Evolutionary conservation across 768 basidiomycete species (phyloP).

Genomic region (Peribolospora kevripleyi): DNA sequence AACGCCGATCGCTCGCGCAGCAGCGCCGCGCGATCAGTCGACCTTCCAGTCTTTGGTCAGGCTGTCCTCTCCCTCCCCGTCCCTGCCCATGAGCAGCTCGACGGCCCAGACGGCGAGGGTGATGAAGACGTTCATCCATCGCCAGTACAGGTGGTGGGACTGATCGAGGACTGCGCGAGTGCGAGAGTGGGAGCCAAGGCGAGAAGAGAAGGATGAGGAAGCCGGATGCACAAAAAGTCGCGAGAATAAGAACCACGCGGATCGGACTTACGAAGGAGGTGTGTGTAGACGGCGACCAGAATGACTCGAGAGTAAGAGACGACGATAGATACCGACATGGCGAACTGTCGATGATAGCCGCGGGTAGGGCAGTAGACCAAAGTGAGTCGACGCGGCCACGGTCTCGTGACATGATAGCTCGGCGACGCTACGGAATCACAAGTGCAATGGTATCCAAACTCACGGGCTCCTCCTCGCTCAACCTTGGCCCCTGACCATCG

Average conservation of each 20-base stretch:
- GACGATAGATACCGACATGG: slow-evolving; percentile 7
- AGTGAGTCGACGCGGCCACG: no score
- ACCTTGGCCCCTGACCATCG: slow-evolving; percentile 6
- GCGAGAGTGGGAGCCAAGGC: not conserved
- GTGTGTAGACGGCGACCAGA: slow-evolving; percentile 8
- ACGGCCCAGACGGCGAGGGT: slow-evolving; percentile 9
- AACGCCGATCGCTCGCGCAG: no score
- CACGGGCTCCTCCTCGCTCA: slow-evolving; percentile 11
- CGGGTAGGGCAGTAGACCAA: no score
- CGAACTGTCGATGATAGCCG: not conserved
- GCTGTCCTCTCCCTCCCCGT: no score
- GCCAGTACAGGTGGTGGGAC: slow-evolving; percentile 10
- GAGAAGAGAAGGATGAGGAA: not conserved
- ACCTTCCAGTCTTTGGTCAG: no score
- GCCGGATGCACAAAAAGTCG: not conserved
- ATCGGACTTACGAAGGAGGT: slow-evolving; percentile 1
- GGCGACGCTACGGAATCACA: no score
- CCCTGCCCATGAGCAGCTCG: slow-evolving; percentile 8
- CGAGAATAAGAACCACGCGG: not conserved
- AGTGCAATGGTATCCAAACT: no score
- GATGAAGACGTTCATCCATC: slow-evolving; percentile 12
- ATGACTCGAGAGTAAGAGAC: slow-evolving; percentile 10
- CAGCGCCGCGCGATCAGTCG: no score
- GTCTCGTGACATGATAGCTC: no score
- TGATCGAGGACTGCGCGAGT: slow-evolving; percentile 7